Evolutionary conservation across 2,329 filamentous ascomycete species (phyloP), one percentile per base, ranked within the genome.

Genomic region (Macrophomina pseudophaseolina): DNA sequence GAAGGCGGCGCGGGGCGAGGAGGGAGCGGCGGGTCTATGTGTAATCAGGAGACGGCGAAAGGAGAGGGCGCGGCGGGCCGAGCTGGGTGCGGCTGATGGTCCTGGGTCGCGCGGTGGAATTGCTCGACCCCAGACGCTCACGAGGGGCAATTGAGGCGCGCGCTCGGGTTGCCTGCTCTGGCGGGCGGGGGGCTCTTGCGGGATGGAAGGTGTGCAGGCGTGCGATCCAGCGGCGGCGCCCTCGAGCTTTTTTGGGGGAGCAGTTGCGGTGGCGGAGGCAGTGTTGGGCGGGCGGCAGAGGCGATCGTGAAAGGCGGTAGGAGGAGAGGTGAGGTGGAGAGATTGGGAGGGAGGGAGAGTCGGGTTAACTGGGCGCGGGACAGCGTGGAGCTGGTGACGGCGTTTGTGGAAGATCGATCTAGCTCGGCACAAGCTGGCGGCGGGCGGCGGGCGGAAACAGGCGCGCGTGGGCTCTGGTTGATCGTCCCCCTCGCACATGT

Each of bases 81-180:
- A 65, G 63, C 63, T 65, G 51, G 63, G 63, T 65, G 63, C 63
- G 52, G 53, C 53, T 56, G 51, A 65, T 65, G 63, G 63, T 65
- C 63, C 63, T 65, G 63, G 63, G 63, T 33, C 42, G 44, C 49
- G 51, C 35, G 35, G 63, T 42, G 63, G 52, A 58, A 56, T 44
- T 35, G 63, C 63, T 48, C 35, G 52, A 49, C 32, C 42, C 58
- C 42, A 62, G 58, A 49, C 30, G 58, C 28, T 62, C 58, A 62
- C 58, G 58, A 62, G 44, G 42, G 8, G 38, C 58, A 62, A 62
- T 65, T 65, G 63, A 56, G 30, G 62, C 49, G 49, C 38, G 16
- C 30, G 62, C 49, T 54, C 49, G 60, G 33, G 60, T 52, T 40
- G 60, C 6, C 30, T 5, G 63, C 18, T 35, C 14, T 32, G 33